Percentiles rank a stretch among this genome's conserved stretches.
Conservation (phyloP, 768 basidiomycete species). For the Suillus spraguei region DNA sequence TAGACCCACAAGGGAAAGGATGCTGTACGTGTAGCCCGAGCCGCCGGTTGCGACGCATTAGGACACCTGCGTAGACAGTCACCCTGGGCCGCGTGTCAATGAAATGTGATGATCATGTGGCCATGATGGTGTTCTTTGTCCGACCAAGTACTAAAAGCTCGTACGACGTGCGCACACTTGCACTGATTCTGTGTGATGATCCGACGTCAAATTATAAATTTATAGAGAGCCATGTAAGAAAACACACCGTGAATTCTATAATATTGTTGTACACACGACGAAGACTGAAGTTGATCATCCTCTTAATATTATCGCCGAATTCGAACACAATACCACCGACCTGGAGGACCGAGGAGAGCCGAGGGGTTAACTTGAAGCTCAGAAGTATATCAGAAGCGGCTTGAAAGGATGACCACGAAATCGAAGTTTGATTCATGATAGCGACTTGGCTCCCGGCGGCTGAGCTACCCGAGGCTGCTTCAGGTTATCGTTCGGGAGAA, state of each 20-base stretch:
- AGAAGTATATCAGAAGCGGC: conserved; percentile 14
- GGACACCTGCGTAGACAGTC: background rate
- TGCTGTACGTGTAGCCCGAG: background rate
- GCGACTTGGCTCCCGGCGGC: conserved; percentile 65
- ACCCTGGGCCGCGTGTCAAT: background rate
- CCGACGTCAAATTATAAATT: background rate
- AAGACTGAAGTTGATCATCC: conserved; percentile 94
- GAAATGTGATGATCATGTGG: background rate
- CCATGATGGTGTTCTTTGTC: background rate
- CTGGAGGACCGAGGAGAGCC: background rate
- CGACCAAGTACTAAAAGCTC: background rate
- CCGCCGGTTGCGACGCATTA: background rate
- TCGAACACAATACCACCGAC: conserved; percentile 89
- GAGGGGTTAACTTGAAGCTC: conserved; percentile 67
- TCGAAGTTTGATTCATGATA: conserved; percentile 49
- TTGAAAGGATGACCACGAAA: background rate
- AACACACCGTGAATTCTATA: conserved; percentile 57
- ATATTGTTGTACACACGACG: conserved; percentile 85
- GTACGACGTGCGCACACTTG: background rate
- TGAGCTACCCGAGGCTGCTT: conserved; percentile 85
- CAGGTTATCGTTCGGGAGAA: conserved; percentile 74
- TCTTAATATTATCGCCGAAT: conserved; percentile 85
- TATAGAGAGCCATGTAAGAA: conserved; percentile 10
- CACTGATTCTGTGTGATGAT: background rate
- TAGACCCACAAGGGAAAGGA: background rate